Base-by-base conservation (phyloP, 2,329 filamentous ascomycete species). In the Colletotrichum sansevieriae region DNA sequence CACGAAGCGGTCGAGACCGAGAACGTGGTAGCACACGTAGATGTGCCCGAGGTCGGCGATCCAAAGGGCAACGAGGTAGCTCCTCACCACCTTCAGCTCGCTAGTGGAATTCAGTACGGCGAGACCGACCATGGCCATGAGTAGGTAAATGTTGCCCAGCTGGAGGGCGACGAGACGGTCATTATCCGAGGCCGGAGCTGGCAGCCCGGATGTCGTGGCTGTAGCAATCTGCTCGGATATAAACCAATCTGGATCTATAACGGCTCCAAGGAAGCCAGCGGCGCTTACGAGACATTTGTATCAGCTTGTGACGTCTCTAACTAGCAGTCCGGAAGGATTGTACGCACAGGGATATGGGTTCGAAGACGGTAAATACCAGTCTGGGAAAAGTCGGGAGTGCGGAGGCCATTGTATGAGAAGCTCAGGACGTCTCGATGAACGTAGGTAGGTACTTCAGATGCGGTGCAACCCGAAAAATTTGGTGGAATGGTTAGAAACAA, bases 11-110 rank as follows among this genome's bases (percentile, higher is more conserved):
- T 86, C 82, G 75, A 81, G 82, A 9, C 89, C 91, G 71, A 93
- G 82, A 7, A 83, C 85, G 73, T 81, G 79, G 67, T 86, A 88
- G 18, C 77, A 78, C 15, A 87, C 91, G 69, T 83, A 87, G 29
- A 94, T 79, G 76, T 94, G 91, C 3, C 89, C 88, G 70, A 93
- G 80, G 74, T 94, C 91, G 18, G 88, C 91, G 29, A 88, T 76
- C 80, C 87, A 88, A 22, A 92, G 80, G 8, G 88, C 90, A 58
- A 90, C 76, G 33, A 94, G 81, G 74, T 93, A 94, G 75, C 86
- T 89, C 54, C 86, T 84, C 33, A 93, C 85, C 2, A 93, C 90
- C 70, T 83, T 88, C 61, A 87, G 78, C 79, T 94, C 91, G 13
- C 81, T 87, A 2, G 88, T 91, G 6, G 87, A 85, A 74, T 88